Percentiles rank a stretch among this genome's conserved stretches.
Conservation (phyloP, 2,329 filamentous ascomycete species). For the Neospermospora avenae region DNA sequence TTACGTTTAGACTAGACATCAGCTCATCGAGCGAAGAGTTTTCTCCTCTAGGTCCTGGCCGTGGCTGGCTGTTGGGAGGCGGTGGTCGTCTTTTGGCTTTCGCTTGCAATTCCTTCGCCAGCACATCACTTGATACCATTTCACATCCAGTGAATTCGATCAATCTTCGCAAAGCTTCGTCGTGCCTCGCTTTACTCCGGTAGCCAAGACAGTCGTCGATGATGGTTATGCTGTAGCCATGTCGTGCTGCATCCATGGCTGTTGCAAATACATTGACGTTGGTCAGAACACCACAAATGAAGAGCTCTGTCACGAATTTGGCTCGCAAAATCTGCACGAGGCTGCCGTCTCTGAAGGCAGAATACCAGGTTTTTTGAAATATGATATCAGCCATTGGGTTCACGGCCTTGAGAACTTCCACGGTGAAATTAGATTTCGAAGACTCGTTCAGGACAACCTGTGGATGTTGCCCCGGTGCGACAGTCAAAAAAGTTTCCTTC, state of each 20-base stretch:
- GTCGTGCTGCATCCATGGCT: constrained; percentile 81
- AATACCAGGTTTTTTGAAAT: constrained; percentile 75
- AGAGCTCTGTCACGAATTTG: constrained; percentile 86
- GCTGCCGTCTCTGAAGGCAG: constrained; percentile 73
- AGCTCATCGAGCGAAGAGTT: constrained; percentile 25
- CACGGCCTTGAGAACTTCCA: constrained; percentile 38
- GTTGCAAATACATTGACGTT: constrained; percentile 91
- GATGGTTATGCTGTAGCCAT: constrained; percentile 83
- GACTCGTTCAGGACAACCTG: constrained; percentile 45
- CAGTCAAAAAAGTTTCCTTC: constrained; percentile 31
- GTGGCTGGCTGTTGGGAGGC: constrained; percentile 18
- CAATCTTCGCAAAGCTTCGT: constrained; percentile 33
- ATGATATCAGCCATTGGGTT: constrained; percentile 45
- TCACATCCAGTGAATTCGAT: constrained; percentile 34
- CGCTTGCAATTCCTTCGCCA: constrained; percentile 27
- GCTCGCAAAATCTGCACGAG: constrained; percentile 76
- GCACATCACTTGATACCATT: constrained; percentile 30
- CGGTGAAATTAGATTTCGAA: constrained; percentile 42
- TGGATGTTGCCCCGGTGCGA: constrained; percentile 28
- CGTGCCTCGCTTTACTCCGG: constrained; percentile 64
- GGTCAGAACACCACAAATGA: constrained; percentile 79
- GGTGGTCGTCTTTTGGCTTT: constrained; percentile 20
- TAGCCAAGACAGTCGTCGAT: constrained; percentile 88
- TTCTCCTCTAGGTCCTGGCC: constrained; percentile 16
- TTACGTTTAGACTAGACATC: constrained; percentile 32